Evolutionary conservation across 495 filamentous ascomycete genomes (phyloP), one percentile per base, ranked within the genome.

Genomic region (Tricharina praecox): DNA sequence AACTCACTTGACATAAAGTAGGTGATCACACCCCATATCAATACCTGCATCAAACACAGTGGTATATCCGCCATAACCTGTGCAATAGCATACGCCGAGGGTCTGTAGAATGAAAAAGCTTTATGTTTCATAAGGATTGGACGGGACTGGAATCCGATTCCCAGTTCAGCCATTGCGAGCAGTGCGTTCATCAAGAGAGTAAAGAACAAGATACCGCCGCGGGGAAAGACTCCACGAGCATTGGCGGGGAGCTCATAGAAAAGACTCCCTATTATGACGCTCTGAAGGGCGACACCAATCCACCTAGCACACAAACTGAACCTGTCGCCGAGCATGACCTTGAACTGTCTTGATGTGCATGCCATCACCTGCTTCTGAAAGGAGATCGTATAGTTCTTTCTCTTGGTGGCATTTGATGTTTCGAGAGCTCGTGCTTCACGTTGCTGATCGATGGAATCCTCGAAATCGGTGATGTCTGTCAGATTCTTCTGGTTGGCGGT

Each of bases 51-150:
- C 18, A 84, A 64, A 2, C 82, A 71, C 3, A 86, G 65, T 2
- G 84, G 84, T 2, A 83, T 59, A 57, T 93, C 85, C 10, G 82
- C 73, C 10, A 85, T 68, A 2, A 81, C 80, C 35, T 85, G 75
- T 1, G 82, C 84, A 28, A 93, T 69, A 3, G 77, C 79, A 50
- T 77, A 84, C 34, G 85, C 84, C 2, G 80, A 70, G 10, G 85
- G 85, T 2, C 82, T 76, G 57, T 88, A 88, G 60, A 92, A 88
- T 2, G 79, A 80, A 58, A 84, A 90, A 48, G 72, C 76, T 62
- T 84, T 82, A 61, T 93, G 85, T 52, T 90, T 87, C 48, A 83
- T 66, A 30, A 93, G 63, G 35, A 93, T 81, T 2, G 79, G 81
- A 21, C 80, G 71, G 8, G 74, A 75, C 2, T 69, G 61, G 53